Base-by-base conservation (phyloP, 148 eudicot genomes). In the Limonium bicolor region DNA sequence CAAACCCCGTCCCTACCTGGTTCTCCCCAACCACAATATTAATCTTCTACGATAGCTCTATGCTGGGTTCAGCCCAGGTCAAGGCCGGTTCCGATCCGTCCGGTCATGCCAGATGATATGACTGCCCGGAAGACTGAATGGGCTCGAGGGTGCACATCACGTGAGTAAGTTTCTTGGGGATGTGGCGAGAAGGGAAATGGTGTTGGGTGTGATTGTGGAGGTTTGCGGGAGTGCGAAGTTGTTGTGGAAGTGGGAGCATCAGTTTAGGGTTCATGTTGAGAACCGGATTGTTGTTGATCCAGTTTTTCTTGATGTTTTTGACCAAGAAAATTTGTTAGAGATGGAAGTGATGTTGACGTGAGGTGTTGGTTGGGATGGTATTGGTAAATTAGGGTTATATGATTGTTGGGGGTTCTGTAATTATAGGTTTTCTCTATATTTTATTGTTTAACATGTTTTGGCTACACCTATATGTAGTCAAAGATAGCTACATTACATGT, bases 201-300 rank as follows among this genome's bases (percentile, higher is more conserved):
- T 60, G 30, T 48, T 88, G 35, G 92, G 74, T 4, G 80, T 94
- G 4, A 43, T 46, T 14, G 74, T 83, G 56, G 94, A 76, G 2
- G 68, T 88, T 1, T 65, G 63, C 0, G 96, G 96, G 2, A 52
- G 20, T n/a, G 96, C 94, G 9, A 77, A 50, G 66, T 73, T 83
- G 36, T 3, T 62, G 70, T 69, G 76, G 81, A n/a, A n/a, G n/a
- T 88, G 90, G 92, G 75, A 66, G 41, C 94, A 83, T 34, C 59
- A 33, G 77, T 88, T 88, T 46, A 74, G 46, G 68, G 65, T 84
- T 2, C 78, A 84, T 59, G 94, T 88, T 67, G 77, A 77, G 16
- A 88, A 94, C 29, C 76, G 54, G 11, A 60, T 88, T 20, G 58
- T 57, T 18, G 97, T 88, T 48, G 97, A 88, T 66, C 97, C 97